Base-by-base conservation (phyloP, 768 basidiomycete genomes). In the Boletus eberwhitei region DNA sequence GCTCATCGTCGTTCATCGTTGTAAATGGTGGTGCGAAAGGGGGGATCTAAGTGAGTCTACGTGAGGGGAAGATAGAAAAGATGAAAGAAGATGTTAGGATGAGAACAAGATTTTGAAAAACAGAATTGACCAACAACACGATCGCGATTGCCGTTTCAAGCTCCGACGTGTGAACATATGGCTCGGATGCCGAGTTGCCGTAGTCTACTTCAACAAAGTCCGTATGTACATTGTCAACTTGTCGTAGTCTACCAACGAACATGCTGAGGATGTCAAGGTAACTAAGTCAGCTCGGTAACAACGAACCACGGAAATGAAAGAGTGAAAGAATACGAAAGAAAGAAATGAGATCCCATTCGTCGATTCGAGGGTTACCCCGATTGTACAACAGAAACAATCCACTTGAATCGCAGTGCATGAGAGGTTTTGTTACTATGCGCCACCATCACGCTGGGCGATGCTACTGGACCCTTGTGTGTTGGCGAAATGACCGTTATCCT, bases 1-100 rank as follows among this genome's bases (percentile, higher is more conserved):
- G 88, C 74, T 92, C 90, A 74, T 96, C 92, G 78, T 96, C 93
- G 70, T 87, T 88, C 89, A 90, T 91, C 77, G 74, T 81, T 62
- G 55, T 37, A 57, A 59, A 51, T 65, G 61, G 54, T 42, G 49
- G 38, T 37, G 44, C 37, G 45, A 40, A 47, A n/a, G n/a, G n/a
- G 52, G 44, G 49, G 17, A 40, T 69, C 62, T 64, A 63, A 35
- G 48, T 21, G 43, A 47, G 48, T 68, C 67, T 68, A 68, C 22
- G 58, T 45, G 51, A 44, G 48, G 54, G 48, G 22, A 45, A 56
- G 59, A 63, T 58, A 42, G 61, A 52, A 52, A 64, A 64, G 62
- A 67, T 59, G 57, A 61, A 62, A 54, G 66, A 64, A 62, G 66
- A 65, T 11, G 50, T 48, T 48, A 24, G 61, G 58, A 64, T 59